Evolutionary conservation across 371 early-diverging fungal genomes (phyloP).

Genomic region (Syncephalastrum monosporum): DNA sequence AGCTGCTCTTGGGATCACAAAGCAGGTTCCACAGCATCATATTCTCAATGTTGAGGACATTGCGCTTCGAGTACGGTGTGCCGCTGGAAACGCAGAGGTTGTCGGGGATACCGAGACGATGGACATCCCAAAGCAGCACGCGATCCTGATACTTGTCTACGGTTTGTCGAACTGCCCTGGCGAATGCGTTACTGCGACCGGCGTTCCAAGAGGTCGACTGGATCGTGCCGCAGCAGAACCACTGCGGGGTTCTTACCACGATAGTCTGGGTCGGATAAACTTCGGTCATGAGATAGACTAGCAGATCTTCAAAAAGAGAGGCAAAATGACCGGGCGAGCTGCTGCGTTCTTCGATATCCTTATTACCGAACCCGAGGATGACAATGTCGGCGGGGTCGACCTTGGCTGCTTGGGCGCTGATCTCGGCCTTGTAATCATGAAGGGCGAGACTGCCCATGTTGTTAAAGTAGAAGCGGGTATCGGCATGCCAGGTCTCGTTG

Average conservation of each 20-base stretch:
- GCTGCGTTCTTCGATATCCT: slow-evolving; percentile 22
- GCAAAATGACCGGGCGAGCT: slow-evolving; percentile 28
- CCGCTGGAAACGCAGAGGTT: slow-evolving; percentile 14
- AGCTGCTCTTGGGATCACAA: slow-evolving; percentile 9
- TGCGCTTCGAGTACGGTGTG: slow-evolving; percentile 20
- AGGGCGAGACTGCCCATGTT: slow-evolving; percentile 16
- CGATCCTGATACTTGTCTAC: slow-evolving; percentile 12
- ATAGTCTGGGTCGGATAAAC: slow-evolving; percentile 36
- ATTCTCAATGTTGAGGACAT: slow-evolving; percentile 24
- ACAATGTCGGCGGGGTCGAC: slow-evolving; percentile 30
- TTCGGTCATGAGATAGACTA: slow-evolving; percentile 14
- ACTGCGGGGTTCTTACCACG: slow-evolving; percentile 38
- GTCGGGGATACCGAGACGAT: slow-evolving; percentile 26
- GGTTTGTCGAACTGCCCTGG: slow-evolving; percentile 22
- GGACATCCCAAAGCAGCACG: slow-evolving; percentile 33
- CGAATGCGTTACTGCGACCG: slow-evolving; percentile 37
- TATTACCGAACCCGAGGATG: slow-evolving; percentile 35
- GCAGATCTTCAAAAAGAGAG: slow-evolving; percentile 14
- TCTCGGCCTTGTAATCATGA: slow-evolving; percentile 11
- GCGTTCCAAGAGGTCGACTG: slow-evolving; percentile 36
- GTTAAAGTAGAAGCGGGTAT: slow-evolving; percentile 33
- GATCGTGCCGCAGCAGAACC: slow-evolving; percentile 31
- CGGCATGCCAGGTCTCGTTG: slow-evolving; percentile 30
- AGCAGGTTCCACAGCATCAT: slow-evolving; percentile 18
- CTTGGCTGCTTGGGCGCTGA: slow-evolving; percentile 4